Evolutionary conservation across 2,329 filamentous ascomycete species (phyloP).

Genomic region (Aspergillus quadrilineatus): DNA sequence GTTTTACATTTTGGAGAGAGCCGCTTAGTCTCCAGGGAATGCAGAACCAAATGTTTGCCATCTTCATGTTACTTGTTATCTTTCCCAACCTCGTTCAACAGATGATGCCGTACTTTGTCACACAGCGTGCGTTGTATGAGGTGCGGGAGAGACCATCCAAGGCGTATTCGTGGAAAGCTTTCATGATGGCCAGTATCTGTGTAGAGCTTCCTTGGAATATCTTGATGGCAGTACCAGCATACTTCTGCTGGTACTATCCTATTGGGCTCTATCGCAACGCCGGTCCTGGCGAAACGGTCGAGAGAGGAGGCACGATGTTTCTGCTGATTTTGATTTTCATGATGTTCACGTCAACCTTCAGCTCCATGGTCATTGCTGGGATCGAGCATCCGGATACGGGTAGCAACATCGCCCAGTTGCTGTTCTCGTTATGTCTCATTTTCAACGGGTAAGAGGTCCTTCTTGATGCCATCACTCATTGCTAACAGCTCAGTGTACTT

Average conservation of each 20-base stretch:
- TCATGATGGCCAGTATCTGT: constrained; percentile 66
- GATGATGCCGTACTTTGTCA: constrained; percentile 58
- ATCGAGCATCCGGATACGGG: constrained; percentile 67
- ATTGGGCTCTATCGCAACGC: constrained; percentile 48
- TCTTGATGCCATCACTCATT: background rate
- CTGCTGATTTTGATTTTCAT: constrained; percentile 65
- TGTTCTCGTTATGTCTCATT: constrained; percentile 57
- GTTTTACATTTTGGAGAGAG: constrained; percentile 75
- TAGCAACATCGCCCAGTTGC: constrained; percentile 58
- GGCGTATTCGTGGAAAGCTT: constrained; percentile 69
- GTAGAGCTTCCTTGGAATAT: constrained; percentile 67
- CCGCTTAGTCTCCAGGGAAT: constrained; percentile 72
- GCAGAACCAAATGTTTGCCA: constrained; percentile 86
- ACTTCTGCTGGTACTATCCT: constrained; percentile 65
- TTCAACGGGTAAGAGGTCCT: constrained; percentile 49
- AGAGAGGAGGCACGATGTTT: constrained; percentile 63
- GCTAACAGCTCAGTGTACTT: constrained; percentile 52
- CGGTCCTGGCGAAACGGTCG: constrained; percentile 34
- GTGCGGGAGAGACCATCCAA: constrained; percentile 61
- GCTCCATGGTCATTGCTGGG: constrained; percentile 69
- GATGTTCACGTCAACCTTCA: constrained; percentile 68
- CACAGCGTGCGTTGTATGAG: constrained; percentile 57
- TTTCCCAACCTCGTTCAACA: constrained; percentile 58
- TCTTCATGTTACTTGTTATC: constrained; percentile 78
- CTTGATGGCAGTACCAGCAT: constrained; percentile 58